Percentiles rank a stretch among this genome's conserved stretches.
Evolutionary conservation across 257 asterid species (phyloP).

Genomic region (Solanum chiquidenum): DNA sequence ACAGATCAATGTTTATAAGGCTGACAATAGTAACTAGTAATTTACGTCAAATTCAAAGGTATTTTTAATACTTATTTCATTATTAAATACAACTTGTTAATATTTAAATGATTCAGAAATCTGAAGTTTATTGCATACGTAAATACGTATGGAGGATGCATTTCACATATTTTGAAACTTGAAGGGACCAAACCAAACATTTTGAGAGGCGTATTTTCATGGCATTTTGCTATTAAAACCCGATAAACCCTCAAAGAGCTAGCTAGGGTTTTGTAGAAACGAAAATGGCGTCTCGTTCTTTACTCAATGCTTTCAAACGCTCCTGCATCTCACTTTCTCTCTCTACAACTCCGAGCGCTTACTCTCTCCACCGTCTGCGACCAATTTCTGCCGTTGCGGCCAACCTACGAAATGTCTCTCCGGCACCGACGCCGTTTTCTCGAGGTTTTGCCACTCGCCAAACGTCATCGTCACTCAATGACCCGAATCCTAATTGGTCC

Average conservation of each 20-base stretch:
- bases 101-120: background rate
- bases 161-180: background rate
- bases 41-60: accelerated
- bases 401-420: constrained; percentile 14
- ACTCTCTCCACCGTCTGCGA: constrained; percentile 44
- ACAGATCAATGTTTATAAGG: too few species aligned
- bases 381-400: constrained; percentile 32
- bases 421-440: constrained; percentile 8
- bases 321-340: constrained; percentile 18
- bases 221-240: background rate
- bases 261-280: background rate
- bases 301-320: constrained; percentile 22
- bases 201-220: background rate
- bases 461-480: constrained; percentile 56
- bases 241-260: background rate
- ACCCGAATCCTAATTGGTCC: constrained; percentile 88
- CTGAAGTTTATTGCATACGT: too few species aligned
- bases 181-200: background rate
- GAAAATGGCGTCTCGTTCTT: constrained; percentile 61
- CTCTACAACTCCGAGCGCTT: constrained; percentile 8
- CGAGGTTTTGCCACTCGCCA: constrained; percentile 57
- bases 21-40: too few species aligned
- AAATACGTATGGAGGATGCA: background rate
- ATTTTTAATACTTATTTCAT: too few species aligned
- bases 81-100: background rate